Conservation (phyloP, 176 grass and related monocot genomes). For the Elymus sibiricus region DNA sequence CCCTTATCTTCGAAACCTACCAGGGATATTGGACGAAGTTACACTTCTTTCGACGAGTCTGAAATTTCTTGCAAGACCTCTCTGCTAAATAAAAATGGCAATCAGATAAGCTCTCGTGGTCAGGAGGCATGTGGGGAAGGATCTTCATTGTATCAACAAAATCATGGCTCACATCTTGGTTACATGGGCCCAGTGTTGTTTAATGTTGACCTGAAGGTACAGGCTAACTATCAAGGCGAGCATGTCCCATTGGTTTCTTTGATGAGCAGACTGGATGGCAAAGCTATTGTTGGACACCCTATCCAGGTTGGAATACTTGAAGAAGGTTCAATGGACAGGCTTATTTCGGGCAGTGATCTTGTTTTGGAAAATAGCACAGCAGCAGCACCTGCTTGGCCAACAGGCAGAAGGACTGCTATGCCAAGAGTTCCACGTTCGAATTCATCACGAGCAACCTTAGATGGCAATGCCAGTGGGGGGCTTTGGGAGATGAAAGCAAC, state of each 20-base stretch:
- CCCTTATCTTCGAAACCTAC: slow-evolving; percentile 29
- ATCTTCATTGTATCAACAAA: slow-evolving; percentile 33
- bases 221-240: slow-evolving; percentile 76
- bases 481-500: slow-evolving; percentile 29
- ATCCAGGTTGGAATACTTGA: slow-evolving; percentile 58
- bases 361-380: slow-evolving; percentile 41
- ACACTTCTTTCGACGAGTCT: slow-evolving; percentile 25
- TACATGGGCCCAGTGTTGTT: slow-evolving; percentile 38
- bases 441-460: slow-evolving; percentile 29
- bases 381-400: slow-evolving; percentile 60
- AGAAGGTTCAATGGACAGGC: slow-evolving; percentile 54
- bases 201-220: slow-evolving; percentile 66
- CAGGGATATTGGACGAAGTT: slow-evolving; percentile 27
- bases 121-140: slow-evolving; percentile 25
- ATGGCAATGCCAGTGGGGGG: slow-evolving; percentile 27
- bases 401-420: slow-evolving; percentile 74
- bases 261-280: slow-evolving; percentile 82
- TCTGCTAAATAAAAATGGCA: slow-evolving; percentile 17
- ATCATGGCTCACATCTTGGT: slow-evolving; percentile 32
- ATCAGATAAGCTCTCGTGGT: slow-evolving; percentile 11
- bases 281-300: slow-evolving; percentile 82
- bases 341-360: slow-evolving; percentile 36
- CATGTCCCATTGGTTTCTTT: slow-evolving; percentile 74
- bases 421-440: slow-evolving; percentile 63
- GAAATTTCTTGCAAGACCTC: slow-evolving; percentile 41